A percentile compares a stretch with the other conserved stretches of the same genome.
These are phyloP conservation scores for Pythium aristosporum DNA, from an alignment of 352 stramenopile species.

Conservation along the genomic window DNA sequence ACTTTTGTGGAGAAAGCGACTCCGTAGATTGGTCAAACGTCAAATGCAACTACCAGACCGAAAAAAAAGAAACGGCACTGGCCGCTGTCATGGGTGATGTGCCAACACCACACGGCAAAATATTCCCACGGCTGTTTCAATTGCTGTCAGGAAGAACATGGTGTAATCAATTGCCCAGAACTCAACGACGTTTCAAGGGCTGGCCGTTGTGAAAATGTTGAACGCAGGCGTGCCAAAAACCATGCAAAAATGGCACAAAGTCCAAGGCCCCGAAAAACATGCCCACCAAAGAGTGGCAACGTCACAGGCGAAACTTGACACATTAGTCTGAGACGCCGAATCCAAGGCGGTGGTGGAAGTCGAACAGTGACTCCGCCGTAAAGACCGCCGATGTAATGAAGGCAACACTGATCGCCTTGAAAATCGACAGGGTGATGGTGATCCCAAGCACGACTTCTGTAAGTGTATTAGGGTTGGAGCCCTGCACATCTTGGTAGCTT, in stretches of 20 bases:
- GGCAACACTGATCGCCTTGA: background rate
- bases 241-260: background rate
- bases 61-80: constrained; percentile 11
- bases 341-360: background rate
- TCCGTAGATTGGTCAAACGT: background rate
- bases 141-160: background rate
- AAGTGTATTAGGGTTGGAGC: background rate
- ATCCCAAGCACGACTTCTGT: background rate
- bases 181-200: background rate
- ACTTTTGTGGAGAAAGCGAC: too few species aligned
- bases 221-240: constrained; percentile 4
- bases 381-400: background rate
- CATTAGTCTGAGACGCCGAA: background rate
- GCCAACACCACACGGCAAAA: background rate
- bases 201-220: too few species aligned
- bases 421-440: background rate
- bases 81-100: background rate
- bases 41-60: background rate
- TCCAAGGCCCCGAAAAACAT: background rate
- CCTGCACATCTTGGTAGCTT: background rate
- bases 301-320: constrained; percentile 1
- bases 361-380: constrained; percentile 1
- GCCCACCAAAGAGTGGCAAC: background rate
- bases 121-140: background rate
- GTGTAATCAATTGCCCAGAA: background rate